phyloP scores from a whole-genome alignment of 257 asterid genomes.

The Ehretia macrophylla region DNA sequence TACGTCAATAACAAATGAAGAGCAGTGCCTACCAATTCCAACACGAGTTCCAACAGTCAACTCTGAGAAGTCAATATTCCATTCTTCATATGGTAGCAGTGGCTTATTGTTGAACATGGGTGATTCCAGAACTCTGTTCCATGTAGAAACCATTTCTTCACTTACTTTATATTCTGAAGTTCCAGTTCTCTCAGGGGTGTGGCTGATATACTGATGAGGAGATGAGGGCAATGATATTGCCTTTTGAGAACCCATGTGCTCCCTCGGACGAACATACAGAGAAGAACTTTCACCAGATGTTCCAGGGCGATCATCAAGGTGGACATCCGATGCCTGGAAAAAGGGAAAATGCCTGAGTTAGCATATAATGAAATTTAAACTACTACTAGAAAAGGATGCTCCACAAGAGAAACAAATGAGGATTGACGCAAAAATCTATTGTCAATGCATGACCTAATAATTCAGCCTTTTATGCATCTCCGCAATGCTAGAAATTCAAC shows the following conservation, averaged over 20 bases:
- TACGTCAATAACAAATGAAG: constrained; percentile 22
- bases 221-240: constrained; percentile 96
- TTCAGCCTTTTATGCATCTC: too few species aligned
- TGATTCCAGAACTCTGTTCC: constrained; percentile 80
- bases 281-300: constrained; percentile 27
- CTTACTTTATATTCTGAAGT: constrained; percentile 29
- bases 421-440: too few species aligned
- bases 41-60: constrained; percentile 87
- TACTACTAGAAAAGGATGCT: too few species aligned
- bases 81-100: constrained; percentile 81
- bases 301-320: constrained; percentile 23
- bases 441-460: too few species aligned
- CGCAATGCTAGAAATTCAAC: too few species aligned
- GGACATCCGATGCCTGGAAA: background rate
- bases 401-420: too few species aligned
- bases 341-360: too few species aligned
- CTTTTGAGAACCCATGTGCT: constrained; percentile 36
- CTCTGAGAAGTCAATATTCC: constrained; percentile 93
- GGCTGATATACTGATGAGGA: constrained; percentile 75
- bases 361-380: too few species aligned
- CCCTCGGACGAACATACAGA: constrained; percentile 26
- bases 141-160: constrained; percentile 68
- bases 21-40: constrained; percentile 76
- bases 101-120: constrained; percentile 80
- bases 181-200: constrained; percentile 32